These are phyloP conservation scores for Talaromyces wortmannii DNA, from an alignment of 495 filamentous ascomycete species.

Conservation along the genomic window DNA sequence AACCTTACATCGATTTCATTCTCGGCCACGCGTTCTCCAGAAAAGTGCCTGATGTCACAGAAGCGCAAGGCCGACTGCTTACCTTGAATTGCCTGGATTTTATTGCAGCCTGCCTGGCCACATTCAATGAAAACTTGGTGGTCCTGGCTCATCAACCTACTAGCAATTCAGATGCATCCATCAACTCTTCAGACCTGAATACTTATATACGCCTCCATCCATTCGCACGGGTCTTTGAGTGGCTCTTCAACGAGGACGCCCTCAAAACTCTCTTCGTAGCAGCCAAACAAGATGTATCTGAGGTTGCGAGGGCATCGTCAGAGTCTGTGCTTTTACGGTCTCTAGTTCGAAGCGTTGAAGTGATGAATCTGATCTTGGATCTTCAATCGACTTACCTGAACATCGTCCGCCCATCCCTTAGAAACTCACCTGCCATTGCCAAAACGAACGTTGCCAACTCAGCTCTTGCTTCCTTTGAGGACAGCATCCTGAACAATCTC, in stretches of 20 bases:
- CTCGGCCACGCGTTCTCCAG: slow-evolving; percentile 64
- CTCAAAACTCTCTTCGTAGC: slow-evolving; percentile 68
- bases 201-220: slow-evolving; percentile 82
- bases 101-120: slow-evolving; percentile 61
- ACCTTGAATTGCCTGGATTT: slow-evolving; percentile 76
- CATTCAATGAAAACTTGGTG: slow-evolving; percentile 90
- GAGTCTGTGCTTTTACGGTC: slow-evolving; percentile 72
- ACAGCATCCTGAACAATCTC: slow-evolving; percentile 77
- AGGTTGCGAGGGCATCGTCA: slow-evolving; percentile 56
- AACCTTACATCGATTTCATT: slow-evolving; percentile 86
- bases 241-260: slow-evolving; percentile 92
- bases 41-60: slow-evolving; percentile 50
- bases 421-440: slow-evolving; percentile 37
- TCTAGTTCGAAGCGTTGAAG: slow-evolving; percentile 66
- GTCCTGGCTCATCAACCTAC: slow-evolving; percentile 70
- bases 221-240: slow-evolving; percentile 90
- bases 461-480: slow-evolving; percentile 79
- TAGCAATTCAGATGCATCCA: slow-evolving; percentile 62
- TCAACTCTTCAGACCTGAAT: slow-evolving; percentile 61
- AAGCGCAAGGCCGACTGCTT: slow-evolving; percentile 58
- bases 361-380: slow-evolving; percentile 72
- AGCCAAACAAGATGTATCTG: slow-evolving; percentile 62
- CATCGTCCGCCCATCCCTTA: slow-evolving; percentile 71
- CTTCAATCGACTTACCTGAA: slow-evolving; percentile 89
- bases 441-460: slow-evolving; percentile 56